Base-by-base conservation (phyloP, 129 eudicot species). In the Scalesia atractyloides region DNA sequence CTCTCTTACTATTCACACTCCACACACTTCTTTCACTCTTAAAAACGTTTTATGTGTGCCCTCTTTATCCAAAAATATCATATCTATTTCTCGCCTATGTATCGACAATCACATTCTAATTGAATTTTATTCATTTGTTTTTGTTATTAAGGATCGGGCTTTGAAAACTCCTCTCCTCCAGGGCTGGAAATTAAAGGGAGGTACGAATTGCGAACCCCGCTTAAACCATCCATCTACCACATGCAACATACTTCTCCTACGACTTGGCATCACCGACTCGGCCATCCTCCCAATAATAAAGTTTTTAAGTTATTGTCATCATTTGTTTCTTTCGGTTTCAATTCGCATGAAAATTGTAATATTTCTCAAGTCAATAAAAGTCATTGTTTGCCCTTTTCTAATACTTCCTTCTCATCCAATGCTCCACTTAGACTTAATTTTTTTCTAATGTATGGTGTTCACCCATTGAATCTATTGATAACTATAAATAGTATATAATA, bases 361-460 rank as follows among this genome's bases (percentile, higher is more conserved):
- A 13, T 44, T 30, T 61, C 44, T 12, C 18, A 6, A 13, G 11
- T 26, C 3, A 59, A 64, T 64, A 64, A 64, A 64, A 37, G 50
- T 64, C 69, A 64, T 37, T 1, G 19, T 4, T 17, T 41, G 4
- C 70, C 70, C 0, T 65, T 65, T 44, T 4, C 0, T 9, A 5
- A 7, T 1, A 14, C 51, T 3, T 10, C 70, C 5, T 4, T 65
- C 0, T 7, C 33, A 2, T 65, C 70, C 1, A n/a, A 39, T 39
- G 22, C 52, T n/a, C 70, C 70, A n/a, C 8, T 65, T 14, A n/a
- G 52, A 65, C 1, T 10, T 65, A 0, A 65, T 65, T 8, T 65
- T n/a, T 37, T 9, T 37, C 70, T 39, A n/a, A 20, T n/a, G 70
- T 65, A 1, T 65, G 70, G 70, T 15, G 13, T 2, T 65, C 70